These are phyloP conservation scores for Lipomyces oligophaga DNA, from an alignment of 805 yeast genomes.

Conservation along the genomic window DNA sequence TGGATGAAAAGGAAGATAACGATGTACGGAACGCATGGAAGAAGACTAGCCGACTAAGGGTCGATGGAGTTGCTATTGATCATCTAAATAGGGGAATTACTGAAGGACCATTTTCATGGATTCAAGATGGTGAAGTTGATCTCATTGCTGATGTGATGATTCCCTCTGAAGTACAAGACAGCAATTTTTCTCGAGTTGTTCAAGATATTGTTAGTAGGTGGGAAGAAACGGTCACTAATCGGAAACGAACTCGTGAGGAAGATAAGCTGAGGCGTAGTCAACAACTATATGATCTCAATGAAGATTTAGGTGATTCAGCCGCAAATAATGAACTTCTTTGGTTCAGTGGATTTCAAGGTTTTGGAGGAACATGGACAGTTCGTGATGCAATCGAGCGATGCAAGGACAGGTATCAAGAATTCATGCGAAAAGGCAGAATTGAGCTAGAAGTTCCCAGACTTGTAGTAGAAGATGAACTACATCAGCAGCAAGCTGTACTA, in stretches of 20 bases:
- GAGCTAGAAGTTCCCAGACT: slow-evolving; percentile 7
- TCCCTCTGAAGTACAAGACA: slow-evolving; percentile 58
- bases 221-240: slow-evolving; percentile 35
- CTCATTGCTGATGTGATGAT: slow-evolving; percentile 87
- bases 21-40: slow-evolving; percentile 44
- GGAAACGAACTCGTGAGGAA: slow-evolving; percentile 14
- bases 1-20: no score
- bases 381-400: slow-evolving; percentile 10
- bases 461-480: not conserved
- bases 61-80: slow-evolving; percentile 80
- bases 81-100: slow-evolving; percentile 85
- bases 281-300: slow-evolving; percentile 14
- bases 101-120: slow-evolving; percentile 95
- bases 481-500: not conserved
- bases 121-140: slow-evolving; percentile 84
- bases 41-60: slow-evolving; percentile 70
- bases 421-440: not conserved
- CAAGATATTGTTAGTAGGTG: slow-evolving; percentile 42
- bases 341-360: slow-evolving; percentile 1
- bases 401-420: not conserved
- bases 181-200: slow-evolving; percentile 40
- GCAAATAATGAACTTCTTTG: no score
- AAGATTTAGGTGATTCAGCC: slow-evolving; percentile 27
- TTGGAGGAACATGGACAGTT: slow-evolving; percentile 4
- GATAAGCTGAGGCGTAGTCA: not conserved